These are phyloP conservation scores for Amanita exitialis DNA, from an alignment of 768 basidiomycete species.

Conservation along the genomic window DNA sequence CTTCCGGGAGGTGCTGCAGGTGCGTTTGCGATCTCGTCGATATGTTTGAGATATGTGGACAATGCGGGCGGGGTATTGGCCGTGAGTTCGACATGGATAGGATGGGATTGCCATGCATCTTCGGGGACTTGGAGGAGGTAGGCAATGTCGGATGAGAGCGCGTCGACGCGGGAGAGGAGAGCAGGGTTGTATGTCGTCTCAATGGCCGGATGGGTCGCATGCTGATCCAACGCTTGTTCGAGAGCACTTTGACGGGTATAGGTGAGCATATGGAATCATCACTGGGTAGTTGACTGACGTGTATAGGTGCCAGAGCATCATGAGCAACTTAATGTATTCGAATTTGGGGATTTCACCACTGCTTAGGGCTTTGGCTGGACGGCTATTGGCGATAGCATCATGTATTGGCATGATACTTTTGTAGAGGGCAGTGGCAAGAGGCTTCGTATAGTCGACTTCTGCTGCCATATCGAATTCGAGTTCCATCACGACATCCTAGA, in stretches of 20 bases:
- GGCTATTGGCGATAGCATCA: slow-evolving; percentile 44
- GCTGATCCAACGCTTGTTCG: slow-evolving; percentile 45
- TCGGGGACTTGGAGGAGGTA: slow-evolving; percentile 44
- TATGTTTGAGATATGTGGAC: slow-evolving; percentile 39
- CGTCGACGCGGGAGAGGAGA: slow-evolving; percentile 49
- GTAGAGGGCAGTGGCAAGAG: slow-evolving; percentile 36
- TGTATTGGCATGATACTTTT: slow-evolving; percentile 44
- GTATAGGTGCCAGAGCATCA: slow-evolving; percentile 77
- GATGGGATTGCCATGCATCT: slow-evolving; percentile 44
- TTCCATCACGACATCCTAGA: too few species aligned
- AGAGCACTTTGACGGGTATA: slow-evolving; percentile 29
- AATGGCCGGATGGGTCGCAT: slow-evolving; percentile 52
- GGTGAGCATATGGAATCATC: background rate
- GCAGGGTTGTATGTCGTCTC: slow-evolving; percentile 64
- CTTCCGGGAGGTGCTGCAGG: background rate
- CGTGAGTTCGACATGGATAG: slow-evolving; percentile 37
- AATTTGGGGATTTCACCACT: slow-evolving; percentile 48
- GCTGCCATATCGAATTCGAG: background rate
- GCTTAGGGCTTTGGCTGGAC: slow-evolving; percentile 46
- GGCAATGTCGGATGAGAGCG: slow-evolving; percentile 59
- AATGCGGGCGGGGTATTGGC: slow-evolving; percentile 38
- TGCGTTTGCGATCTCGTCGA: slow-evolving; percentile 35
- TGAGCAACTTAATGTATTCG: slow-evolving; percentile 62
- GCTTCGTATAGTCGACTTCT: slow-evolving; percentile 25
- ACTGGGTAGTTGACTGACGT: slow-evolving; percentile 34